Percentiles rank a stretch among this genome's conserved stretches.
phyloP scores from a whole-genome alignment of 2,329 filamentous ascomycete genomes.

The Pestalotiopsis sp. region DNA sequence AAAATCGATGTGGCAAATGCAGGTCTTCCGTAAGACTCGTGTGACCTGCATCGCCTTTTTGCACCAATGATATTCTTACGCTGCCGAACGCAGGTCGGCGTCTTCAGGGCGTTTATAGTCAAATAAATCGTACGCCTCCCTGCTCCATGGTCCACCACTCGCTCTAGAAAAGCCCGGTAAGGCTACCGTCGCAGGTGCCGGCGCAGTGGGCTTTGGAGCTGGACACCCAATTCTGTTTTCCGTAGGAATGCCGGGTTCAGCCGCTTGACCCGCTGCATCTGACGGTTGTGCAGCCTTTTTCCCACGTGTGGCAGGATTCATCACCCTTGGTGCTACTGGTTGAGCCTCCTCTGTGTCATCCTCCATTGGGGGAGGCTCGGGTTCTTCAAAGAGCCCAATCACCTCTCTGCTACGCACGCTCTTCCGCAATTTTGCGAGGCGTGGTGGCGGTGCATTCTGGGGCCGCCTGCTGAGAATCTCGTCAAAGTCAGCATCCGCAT shows the following conservation, averaged over 20 bases:
- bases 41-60: not conserved
- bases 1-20: not conserved
- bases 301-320: constrained; percentile 55
- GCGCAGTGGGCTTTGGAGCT: constrained; percentile 14
- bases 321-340: constrained; percentile 27
- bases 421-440: constrained; percentile 31
- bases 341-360: not conserved
- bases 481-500: constrained; percentile 6
- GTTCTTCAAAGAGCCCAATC: constrained; percentile 32
- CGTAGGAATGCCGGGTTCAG: constrained; percentile 29
- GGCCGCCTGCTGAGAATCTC: not conserved
- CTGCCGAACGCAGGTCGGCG: not conserved
- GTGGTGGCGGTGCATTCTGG: constrained; percentile 24
- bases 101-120: constrained; percentile 46
- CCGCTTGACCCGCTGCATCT: constrained; percentile 52
- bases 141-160: constrained; percentile 69
- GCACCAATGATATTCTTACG: not conserved
- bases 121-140: constrained; percentile 69
- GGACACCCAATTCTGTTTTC: not conserved
- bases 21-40: not conserved
- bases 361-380: constrained; percentile 13
- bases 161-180: constrained; percentile 50
- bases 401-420: constrained; percentile 34
- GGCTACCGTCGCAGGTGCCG: constrained; percentile 17
- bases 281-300: constrained; percentile 55